Conservation (phyloP, 495 filamentous ascomycete genomes). For the Annulohypoxylon bovei region DNA sequence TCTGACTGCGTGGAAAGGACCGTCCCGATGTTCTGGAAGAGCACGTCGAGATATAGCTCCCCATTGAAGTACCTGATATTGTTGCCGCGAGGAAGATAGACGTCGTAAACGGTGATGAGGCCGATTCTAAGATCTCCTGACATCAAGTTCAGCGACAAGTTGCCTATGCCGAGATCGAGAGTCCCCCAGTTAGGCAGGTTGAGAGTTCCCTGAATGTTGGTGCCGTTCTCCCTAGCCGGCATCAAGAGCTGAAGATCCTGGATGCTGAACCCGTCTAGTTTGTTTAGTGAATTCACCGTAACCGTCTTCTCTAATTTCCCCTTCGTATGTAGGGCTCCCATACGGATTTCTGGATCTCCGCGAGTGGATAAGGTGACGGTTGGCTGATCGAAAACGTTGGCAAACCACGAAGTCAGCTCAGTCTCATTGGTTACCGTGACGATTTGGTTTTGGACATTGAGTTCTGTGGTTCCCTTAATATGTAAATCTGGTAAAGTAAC, state of each 20-base stretch:
- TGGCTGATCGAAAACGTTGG: constrained; percentile 52
- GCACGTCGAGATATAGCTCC: constrained; percentile 46
- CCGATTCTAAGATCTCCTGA: constrained; percentile 53
- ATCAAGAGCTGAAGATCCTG: constrained; percentile 51
- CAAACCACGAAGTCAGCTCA: constrained; percentile 51
- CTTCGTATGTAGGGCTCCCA: constrained; percentile 50
- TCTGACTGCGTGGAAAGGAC: constrained; percentile 48
- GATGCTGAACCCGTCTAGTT: constrained; percentile 57
- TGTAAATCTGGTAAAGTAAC: constrained; percentile 49
- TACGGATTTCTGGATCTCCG: constrained; percentile 47
- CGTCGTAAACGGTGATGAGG: constrained; percentile 53
- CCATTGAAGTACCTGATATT: constrained; percentile 56
- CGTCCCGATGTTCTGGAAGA: constrained; percentile 50
- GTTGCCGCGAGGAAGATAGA: constrained; percentile 56
- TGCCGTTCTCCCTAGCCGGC: constrained; percentile 52
- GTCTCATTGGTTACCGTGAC: constrained; percentile 52
- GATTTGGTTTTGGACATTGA: constrained; percentile 48
- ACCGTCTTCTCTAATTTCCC: constrained; percentile 55
- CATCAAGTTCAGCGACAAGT: constrained; percentile 56
- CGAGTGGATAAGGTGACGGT: constrained; percentile 50
- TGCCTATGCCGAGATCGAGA: constrained; percentile 59
- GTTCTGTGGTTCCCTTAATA: constrained; percentile 50
- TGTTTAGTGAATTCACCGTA: constrained; percentile 51
- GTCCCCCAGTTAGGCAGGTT: constrained; percentile 59
- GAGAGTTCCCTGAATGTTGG: constrained; percentile 48